A percentile compares a stretch with the other conserved stretches of the same genome.
Conservation (phyloP, 495 filamentous ascomycete genomes). For the Monascus purpureus region DNA sequence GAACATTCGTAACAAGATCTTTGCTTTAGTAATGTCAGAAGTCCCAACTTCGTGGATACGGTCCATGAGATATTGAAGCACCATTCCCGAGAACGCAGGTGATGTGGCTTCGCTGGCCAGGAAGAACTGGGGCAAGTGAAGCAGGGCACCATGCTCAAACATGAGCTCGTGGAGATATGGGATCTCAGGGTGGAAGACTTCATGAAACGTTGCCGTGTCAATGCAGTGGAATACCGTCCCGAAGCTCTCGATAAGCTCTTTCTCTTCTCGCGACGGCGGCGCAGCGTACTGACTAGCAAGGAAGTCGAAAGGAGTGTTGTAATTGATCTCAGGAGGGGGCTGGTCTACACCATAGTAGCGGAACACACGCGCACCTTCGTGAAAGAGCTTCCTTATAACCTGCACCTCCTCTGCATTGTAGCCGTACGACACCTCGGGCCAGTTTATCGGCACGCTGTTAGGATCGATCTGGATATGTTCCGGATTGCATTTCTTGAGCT, state of each 20-base stretch:
- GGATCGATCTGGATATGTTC: constrained; percentile 50
- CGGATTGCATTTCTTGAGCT: constrained; percentile 82
- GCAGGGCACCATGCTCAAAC: constrained; percentile 85
- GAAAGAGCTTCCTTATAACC: constrained; percentile 93
- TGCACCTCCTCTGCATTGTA: constrained; percentile 96
- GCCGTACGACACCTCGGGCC: constrained; percentile 90
- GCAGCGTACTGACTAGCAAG: constrained; percentile 88
- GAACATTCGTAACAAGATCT: constrained; percentile 86
- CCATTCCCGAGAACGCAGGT: constrained; percentile 94
- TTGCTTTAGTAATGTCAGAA: constrained; percentile 75
- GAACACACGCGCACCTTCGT: constrained; percentile 90
- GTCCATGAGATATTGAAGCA: constrained; percentile 92
- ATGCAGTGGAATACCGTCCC: constrained; percentile 98
- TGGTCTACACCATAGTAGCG: constrained; percentile 89
- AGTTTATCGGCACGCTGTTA: constrained; percentile 69
- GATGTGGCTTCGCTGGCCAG: constrained; percentile 95
- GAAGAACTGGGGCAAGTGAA: constrained; percentile 96
- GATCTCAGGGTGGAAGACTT: constrained; percentile 96
- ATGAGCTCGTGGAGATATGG: constrained; percentile 94
- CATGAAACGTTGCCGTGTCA: constrained; percentile 95
- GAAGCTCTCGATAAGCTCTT: constrained; percentile 93
- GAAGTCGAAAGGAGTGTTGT: constrained; percentile 70
- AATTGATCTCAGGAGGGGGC: constrained; percentile 55
- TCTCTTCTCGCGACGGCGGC: constrained; percentile 87
- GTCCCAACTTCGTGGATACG: constrained; percentile 90